A percentile compares a stretch with the other conserved stretches of the same genome.
Evolutionary conservation across 2,329 filamentous ascomycete genomes (phyloP).

Genomic region (Aspergillus carbonarius): DNA sequence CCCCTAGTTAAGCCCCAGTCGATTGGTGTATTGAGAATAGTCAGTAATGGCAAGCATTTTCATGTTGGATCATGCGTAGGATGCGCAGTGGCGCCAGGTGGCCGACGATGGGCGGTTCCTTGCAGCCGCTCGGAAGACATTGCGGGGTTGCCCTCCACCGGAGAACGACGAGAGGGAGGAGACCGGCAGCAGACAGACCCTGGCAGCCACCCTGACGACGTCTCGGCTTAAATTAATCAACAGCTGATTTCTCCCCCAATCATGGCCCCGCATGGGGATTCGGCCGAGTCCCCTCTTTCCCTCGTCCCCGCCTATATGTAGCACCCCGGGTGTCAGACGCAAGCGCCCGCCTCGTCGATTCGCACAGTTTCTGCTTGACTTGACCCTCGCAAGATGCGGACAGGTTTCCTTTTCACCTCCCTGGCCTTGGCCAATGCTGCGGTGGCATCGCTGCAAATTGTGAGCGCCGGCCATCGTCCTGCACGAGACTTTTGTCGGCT

Average conservation of each 20-base stretch:
- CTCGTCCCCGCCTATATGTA: neutral
- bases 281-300: neutral
- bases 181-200: neutral
- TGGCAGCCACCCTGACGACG: neutral
- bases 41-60: neutral
- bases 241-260: neutral
- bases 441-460: constrained; percentile 11
- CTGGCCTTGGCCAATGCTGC: neutral
- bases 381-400: neutral
- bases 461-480: neutral
- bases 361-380: neutral
- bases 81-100: too few relatives aligned
- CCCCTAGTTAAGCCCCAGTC: neutral
- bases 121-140: neutral
- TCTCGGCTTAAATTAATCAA: neutral
- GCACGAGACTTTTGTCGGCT: neutral
- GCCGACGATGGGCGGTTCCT: neutral
- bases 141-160: neutral
- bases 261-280: neutral
- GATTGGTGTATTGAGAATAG: too few relatives aligned
- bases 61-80: too few relatives aligned
- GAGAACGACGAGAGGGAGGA: neutral
- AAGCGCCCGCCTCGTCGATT: neutral
- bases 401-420: neutral
- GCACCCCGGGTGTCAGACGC: neutral